phyloP scores from a whole-genome alignment of 2,329 filamentous ascomycete genomes.

The Alternaria sp. region DNA sequence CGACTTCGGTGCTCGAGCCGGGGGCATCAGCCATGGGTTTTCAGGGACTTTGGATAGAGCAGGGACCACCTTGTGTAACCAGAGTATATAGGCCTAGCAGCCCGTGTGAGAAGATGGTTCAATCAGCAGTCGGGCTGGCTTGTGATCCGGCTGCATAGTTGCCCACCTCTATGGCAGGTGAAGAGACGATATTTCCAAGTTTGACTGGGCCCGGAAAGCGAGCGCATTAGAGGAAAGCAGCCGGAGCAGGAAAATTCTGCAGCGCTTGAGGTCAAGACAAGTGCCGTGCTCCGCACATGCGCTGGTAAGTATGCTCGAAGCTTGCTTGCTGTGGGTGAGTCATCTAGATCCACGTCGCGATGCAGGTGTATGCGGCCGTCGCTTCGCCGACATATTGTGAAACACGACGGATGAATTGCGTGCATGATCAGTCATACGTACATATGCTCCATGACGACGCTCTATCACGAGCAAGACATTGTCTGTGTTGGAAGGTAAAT shows the following conservation, averaged over 20 bases:
- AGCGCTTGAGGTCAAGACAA: constrained; percentile 16
- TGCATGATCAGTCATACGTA: constrained; percentile 27
- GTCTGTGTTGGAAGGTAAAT: background rate
- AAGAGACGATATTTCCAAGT: constrained; percentile 17
- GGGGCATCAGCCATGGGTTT: constrained; percentile 10
- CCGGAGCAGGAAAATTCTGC: constrained; percentile 3
- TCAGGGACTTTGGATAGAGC: constrained; percentile 36
- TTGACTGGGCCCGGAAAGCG: background rate
- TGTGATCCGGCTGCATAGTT: constrained; percentile 24
- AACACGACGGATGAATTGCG: constrained; percentile 32
- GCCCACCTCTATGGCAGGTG: constrained; percentile 12
- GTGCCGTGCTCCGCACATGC: constrained; percentile 12
- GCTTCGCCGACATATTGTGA: constrained; percentile 36
- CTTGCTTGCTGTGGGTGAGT: constrained; percentile 37
- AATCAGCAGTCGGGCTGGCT: constrained; percentile 16
- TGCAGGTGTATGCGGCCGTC: constrained; percentile 27
- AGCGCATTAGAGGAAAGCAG: background rate
- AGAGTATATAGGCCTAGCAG: constrained; percentile 3
- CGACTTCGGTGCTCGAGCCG: constrained; percentile 14
- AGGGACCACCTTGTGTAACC: constrained; percentile 13
- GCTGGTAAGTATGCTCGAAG: background rate
- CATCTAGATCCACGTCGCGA: constrained; percentile 41
- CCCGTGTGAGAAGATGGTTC: constrained; percentile 9
- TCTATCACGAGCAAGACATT: constrained; percentile 1
- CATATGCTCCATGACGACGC: constrained; percentile 17